Evolutionary conservation across 768 basidiomycete species (phyloP).

Genomic region (Roridomyces roridus): DNA sequence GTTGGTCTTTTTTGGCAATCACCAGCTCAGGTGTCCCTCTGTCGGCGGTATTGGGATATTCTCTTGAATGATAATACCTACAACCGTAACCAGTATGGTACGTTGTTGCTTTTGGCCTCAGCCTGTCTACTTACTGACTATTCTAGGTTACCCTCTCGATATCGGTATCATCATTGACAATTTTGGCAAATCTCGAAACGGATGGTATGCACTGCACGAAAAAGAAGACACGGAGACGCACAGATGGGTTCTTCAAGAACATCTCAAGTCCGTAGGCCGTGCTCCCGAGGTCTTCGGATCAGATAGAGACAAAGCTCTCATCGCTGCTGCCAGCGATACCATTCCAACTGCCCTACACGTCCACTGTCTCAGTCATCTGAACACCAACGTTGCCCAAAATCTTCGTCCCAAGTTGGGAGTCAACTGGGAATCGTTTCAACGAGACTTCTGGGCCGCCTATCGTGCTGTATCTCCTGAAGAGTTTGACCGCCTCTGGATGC

Average conservation of each 20-base stretch:
- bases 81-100: conserved; percentile 34
- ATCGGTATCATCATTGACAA: too few relatives aligned
- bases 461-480: conserved; percentile 37
- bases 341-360: conserved; percentile 32
- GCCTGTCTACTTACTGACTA: too few relatives aligned
- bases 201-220: too few relatives aligned
- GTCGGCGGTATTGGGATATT: conserved; percentile 31
- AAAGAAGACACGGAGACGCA: conserved; percentile 26
- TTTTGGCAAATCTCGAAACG: too few relatives aligned
- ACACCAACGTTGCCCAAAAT: conserved; percentile 33
- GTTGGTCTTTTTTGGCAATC: conserved; percentile 39
- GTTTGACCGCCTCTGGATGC: conserved; percentile 30
- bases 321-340: conserved; percentile 15
- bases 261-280: conserved; percentile 23
- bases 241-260: conserved; percentile 31
- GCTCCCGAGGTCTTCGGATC: conserved; percentile 31
- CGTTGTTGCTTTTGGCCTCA: too few relatives aligned
- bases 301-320: conserved; percentile 31
- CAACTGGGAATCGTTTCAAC: conserved; percentile 30
- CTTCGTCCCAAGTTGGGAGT: conserved; percentile 25
- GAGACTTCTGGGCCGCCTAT: conserved; percentile 37
- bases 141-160: too few relatives aligned
- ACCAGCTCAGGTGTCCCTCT: conserved; percentile 31
- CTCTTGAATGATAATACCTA: too few relatives aligned
- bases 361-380: conserved; percentile 39